Percentiles rank a stretch among this genome's conserved stretches.
Conservation (phyloP, 768 basidiomycete species). For the Lactifluus piperatus region DNA sequence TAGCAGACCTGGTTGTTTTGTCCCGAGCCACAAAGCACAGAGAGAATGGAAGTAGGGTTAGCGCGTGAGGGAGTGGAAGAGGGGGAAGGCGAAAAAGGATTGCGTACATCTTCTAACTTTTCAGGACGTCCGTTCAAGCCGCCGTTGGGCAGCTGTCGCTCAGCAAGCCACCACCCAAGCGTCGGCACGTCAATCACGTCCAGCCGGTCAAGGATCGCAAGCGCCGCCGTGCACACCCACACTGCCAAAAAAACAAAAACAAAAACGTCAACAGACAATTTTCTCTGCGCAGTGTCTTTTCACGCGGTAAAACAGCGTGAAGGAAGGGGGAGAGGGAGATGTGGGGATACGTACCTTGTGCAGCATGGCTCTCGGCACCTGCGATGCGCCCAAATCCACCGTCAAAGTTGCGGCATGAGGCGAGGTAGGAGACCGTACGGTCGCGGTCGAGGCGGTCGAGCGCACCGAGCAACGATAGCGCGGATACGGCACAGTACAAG, state of each 20-base stretch:
- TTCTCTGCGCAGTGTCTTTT: no score
- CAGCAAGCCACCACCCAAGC: constrained; percentile 88
- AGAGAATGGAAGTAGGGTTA: neutral
- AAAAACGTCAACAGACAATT: no score
- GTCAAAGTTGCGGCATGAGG: constrained; percentile 84
- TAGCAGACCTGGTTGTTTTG: constrained; percentile 81
- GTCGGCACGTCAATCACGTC: constrained; percentile 74
- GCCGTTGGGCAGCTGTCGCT: constrained; percentile 87
- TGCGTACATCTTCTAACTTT: constrained; percentile 87
- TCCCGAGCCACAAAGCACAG: neutral
- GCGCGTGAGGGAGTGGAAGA: neutral
- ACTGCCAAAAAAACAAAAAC: constrained; percentile 38
- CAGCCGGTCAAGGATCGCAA: constrained; percentile 79
- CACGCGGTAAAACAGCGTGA: no score
- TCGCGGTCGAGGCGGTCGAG: constrained; percentile 60
- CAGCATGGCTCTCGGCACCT: constrained; percentile 91
- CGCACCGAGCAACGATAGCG: constrained; percentile 71
- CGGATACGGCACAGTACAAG: constrained; percentile 76
- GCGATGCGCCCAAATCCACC: constrained; percentile 81
- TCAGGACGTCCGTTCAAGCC: constrained; percentile 97
- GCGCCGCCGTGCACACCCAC: constrained; percentile 79
- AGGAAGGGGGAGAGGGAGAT: neutral
- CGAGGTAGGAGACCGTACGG: constrained; percentile 63
- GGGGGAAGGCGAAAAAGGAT: neutral
- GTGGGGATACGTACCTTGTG: constrained; percentile 50